Evolutionary conservation across 805 yeast genomes (phyloP).

Genomic region (Sugiyamaella boreocaroliniensis): DNA sequence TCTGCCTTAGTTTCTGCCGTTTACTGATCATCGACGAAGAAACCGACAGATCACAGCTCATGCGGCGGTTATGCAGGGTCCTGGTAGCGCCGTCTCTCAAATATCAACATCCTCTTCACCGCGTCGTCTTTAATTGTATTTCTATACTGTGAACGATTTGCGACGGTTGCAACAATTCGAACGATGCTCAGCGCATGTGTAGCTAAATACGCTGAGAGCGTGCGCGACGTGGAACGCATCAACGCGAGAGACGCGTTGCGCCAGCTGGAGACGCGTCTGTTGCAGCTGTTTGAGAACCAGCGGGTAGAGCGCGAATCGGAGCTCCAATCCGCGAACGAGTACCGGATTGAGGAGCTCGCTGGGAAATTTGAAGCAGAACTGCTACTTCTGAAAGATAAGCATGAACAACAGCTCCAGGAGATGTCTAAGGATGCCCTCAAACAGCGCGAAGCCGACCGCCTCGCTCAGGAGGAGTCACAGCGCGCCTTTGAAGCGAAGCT

Average conservation of each 20-base stretch:
- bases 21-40: too few relatives aligned
- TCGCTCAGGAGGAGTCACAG: neutral
- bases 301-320: neutral
- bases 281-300: neutral
- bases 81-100: too few relatives aligned
- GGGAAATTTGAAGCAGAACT: too few relatives aligned
- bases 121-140: too few relatives aligned
- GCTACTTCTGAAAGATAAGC: too few relatives aligned
- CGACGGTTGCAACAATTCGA: neutral
- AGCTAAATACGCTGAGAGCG: neutral
- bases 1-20: too few relatives aligned
- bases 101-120: too few relatives aligned
- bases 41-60: neutral
- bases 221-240: neutral
- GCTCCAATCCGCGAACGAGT: too few relatives aligned
- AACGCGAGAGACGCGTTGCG: neutral
- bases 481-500: neutral
- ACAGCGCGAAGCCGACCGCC: neutral
- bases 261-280: constrained; percentile 2
- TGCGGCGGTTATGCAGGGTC: neutral
- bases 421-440: too few relatives aligned
- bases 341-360: too few relatives aligned
- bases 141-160: neutral
- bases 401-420: too few relatives aligned
- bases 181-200: neutral